Base-by-base conservation (phyloP, 1,284 basidiomycete genomes). In the Hymenochaete sp. region DNA sequence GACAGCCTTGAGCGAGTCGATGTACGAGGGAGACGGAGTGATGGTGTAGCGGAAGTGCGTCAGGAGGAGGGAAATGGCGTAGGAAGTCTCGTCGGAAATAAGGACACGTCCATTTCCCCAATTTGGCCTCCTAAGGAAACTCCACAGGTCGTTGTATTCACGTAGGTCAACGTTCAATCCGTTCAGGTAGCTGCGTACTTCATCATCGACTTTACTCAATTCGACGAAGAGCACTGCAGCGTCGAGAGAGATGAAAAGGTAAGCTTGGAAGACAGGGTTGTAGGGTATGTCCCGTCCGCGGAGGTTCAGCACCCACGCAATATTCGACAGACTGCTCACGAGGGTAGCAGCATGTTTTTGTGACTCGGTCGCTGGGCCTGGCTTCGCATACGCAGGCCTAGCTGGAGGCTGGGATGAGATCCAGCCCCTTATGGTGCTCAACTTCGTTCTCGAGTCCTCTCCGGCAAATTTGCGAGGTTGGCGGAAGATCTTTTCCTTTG, bases 191-290 rank as follows among this genome's bases (percentile, higher is more conserved):
- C 63, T 66, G 19, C 62, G 55, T 0, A 80, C 72, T 1, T 78
- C 72, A 0, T 66, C 59, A 11, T 67, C 67, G 24, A 81, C 59
- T 57, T 91, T 90, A 42, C 59, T 59, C 6, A 63, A 57, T 49
- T 90, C 83, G 28, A 87, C 64, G 64, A 90, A 91, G 5, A 90
- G 64, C n/a, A 77, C 69, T 1, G 74, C 68, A 7, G 19, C 38
- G 6, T 81, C 69, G 7, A 77, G 58, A 2, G 79, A 76, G 29
- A 95, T 70, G 55, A 81, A 87, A 8, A 91, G 62, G 57, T 93
- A 95, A 0, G 86, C 75, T 43, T 85, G 85, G 65, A 93, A 93
- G 7, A 95, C 73, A 0, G 91, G 91, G 55, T 86, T 90, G 67
- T 78, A 87, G 0, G 86, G 87, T 25, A 96, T 81, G 57, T 96